A percentile compares a stretch with the other conserved stretches of the same genome.
Conservation (phyloP, 306 rosid genomes). For the Lithocarpus polystachyus region DNA sequence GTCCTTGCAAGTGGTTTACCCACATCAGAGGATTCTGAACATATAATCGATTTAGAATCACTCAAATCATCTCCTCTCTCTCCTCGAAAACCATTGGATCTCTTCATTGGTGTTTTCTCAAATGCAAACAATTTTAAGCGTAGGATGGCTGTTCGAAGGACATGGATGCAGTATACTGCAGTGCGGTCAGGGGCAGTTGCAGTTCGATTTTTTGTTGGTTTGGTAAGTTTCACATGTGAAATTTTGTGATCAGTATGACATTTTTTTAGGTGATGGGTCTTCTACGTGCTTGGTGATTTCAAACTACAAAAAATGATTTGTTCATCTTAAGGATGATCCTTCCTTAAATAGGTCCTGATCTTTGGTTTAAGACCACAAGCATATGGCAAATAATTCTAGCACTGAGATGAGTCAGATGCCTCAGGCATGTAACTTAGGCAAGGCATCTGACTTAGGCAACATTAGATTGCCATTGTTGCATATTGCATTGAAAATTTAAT, state of each 20-base stretch:
- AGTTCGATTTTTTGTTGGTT: slow-evolving; percentile 95
- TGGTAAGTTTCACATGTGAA: slow-evolving; percentile 59
- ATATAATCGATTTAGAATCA: slow-evolving; percentile 66
- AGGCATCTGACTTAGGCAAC: neutral
- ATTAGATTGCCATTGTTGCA: slow-evolving; percentile 9
- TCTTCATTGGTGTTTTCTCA: slow-evolving; percentile 91
- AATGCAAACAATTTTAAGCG: slow-evolving; percentile 96
- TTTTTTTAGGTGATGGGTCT: slow-evolving; percentile 8
- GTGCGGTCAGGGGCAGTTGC: slow-evolving; percentile 66
- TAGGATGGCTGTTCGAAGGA: slow-evolving; percentile 96
- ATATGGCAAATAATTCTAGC: neutral
- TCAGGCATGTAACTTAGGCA: neutral
- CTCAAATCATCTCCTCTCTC: slow-evolving; percentile 63
- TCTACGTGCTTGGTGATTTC: neutral
- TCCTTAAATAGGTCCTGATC: slow-evolving; percentile 13
- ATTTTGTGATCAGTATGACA: neutral
- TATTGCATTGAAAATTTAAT: slow-evolving; percentile 12
- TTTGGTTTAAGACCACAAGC: neutral
- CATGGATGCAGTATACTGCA: slow-evolving; percentile 97
- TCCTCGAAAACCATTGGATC: slow-evolving; percentile 51
- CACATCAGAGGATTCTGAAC: slow-evolving; percentile 95
- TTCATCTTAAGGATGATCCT: neutral
- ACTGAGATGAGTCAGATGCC: neutral
- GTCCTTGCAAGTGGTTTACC: slow-evolving; percentile 93
- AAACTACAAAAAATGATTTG: neutral